Conservation (phyloP, 805 yeast genomes). For the Sporopachydermia quercuum region DNA sequence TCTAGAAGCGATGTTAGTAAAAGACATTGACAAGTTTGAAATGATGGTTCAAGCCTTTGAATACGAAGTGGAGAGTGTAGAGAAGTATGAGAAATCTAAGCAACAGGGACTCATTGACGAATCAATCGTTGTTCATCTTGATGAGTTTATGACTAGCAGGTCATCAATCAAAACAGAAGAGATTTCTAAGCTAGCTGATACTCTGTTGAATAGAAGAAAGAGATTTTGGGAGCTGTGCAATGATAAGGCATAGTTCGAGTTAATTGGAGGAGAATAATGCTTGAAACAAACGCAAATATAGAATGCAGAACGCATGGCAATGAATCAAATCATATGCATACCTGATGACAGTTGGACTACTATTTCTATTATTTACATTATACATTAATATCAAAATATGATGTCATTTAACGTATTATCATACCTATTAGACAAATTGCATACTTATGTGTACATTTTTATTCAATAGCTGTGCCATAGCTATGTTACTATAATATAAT, state of each 20-base stretch:
- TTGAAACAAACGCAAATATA: no score
- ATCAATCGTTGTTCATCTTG: conserved; percentile 22
- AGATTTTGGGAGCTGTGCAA: conserved; percentile 20
- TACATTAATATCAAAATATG: no score
- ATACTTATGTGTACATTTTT: no score
- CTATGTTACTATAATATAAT: no score
- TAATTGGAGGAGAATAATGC: no score
- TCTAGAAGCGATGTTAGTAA: conserved; percentile 76
- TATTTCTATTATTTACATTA: no score
- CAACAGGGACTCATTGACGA: not conserved
- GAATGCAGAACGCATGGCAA: no score
- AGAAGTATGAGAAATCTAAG: not conserved
- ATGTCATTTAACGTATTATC: no score
- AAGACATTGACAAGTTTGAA: conserved; percentile 88
- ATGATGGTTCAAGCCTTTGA: conserved; percentile 71
- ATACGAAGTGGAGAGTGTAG: conserved; percentile 43
- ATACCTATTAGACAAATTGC: no score
- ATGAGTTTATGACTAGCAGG: conserved; percentile 55
- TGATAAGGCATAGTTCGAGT: not conserved
- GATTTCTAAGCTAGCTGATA: conserved; percentile 55
- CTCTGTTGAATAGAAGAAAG: conserved; percentile 31
- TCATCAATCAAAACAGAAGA: conserved; percentile 53
- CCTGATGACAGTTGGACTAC: no score
- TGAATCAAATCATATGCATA: no score
- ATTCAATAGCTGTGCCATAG: no score